Evolutionary conservation across 345 rosid species (phyloP).

Genomic region (Streptanthus diversifolius): DNA sequence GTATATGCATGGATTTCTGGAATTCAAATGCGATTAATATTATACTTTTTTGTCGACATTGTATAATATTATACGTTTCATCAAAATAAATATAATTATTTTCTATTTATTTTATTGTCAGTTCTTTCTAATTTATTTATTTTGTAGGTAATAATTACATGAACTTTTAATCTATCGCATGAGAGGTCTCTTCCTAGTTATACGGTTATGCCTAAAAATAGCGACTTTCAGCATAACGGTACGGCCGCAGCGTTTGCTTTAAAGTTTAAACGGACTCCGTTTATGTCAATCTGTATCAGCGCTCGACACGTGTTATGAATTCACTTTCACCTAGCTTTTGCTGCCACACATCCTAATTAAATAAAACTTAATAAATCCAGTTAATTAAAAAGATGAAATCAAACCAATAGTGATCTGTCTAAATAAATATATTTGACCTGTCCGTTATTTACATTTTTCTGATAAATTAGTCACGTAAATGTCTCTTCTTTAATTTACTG

Average conservation of each 20-base stretch:
- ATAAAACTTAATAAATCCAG: background rate
- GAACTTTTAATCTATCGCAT: conserved; percentile 21
- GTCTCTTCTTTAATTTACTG: too few relatives aligned
- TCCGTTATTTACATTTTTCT: background rate
- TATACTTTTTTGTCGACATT: background rate
- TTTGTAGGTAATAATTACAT: conserved; percentile 10
- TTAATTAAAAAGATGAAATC: background rate
- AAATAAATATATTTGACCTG: background rate
- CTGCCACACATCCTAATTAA: background rate
- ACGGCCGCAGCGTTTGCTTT: conserved; percentile 10
- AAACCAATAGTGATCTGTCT: background rate
- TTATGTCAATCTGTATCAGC: background rate
- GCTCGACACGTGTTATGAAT: background rate
- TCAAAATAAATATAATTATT: background rate
- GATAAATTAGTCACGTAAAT: background rate
- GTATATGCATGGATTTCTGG: too few relatives aligned
- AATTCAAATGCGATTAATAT: too few relatives aligned
- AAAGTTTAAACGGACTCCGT: conserved; percentile 28
- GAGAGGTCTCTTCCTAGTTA: conserved; percentile 29
- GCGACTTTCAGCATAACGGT: conserved; percentile 28
- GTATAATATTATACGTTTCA: background rate
- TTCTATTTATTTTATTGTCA: background rate
- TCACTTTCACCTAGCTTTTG: background rate
- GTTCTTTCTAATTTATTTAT: background rate
- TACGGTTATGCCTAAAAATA: conserved; percentile 19